These are phyloP conservation scores for Physcomitrium patens DNA, from an alignment of 225 moss, liverwort and hornwort genomes.

Conservation along the genomic window DNA sequence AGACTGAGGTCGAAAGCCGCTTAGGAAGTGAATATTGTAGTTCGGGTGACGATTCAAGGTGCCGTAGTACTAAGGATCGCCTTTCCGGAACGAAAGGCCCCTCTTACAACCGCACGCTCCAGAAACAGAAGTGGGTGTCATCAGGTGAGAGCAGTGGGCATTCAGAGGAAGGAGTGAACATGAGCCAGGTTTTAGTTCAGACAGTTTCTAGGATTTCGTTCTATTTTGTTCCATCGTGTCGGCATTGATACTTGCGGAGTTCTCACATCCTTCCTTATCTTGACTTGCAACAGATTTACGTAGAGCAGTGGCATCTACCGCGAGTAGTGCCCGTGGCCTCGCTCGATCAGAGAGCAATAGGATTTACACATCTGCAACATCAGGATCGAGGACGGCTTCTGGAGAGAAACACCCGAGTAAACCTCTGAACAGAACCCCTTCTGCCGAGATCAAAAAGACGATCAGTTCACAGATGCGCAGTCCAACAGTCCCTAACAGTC, in stretches of 20 bases:
- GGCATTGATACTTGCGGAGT: background rate
- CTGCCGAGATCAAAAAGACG: conserved; percentile 31
- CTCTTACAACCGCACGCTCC: conserved; percentile 15
- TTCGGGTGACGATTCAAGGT: conserved; percentile 32
- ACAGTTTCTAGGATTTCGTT: background rate
- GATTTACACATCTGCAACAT: conserved; percentile 22
- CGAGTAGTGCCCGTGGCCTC: conserved; percentile 21
- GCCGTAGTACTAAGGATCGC: conserved; percentile 23
- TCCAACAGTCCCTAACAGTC: conserved; percentile 5
- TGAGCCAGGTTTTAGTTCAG: background rate
- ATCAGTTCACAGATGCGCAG: conserved; percentile 5
- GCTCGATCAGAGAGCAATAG: conserved; percentile 33
- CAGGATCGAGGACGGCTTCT: conserved; percentile 19
- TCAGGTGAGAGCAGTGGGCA: conserved; percentile 26
- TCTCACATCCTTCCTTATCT: background rate
- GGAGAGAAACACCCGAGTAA: conserved; percentile 18
- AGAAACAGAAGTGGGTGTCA: conserved; percentile 35
- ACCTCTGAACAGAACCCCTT: conserved; percentile 4
- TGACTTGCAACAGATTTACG: conserved; percentile 33
- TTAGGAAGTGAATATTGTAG: conserved; percentile 32
- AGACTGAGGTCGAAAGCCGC: conserved; percentile 27
- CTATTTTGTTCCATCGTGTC: background rate
- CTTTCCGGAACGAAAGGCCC: conserved; percentile 18
- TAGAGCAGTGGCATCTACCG: conserved; percentile 17
- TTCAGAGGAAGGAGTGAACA: background rate